Base-by-base conservation (phyloP, 1,284 basidiomycete species). In the Cystobasidium sp. region DNA sequence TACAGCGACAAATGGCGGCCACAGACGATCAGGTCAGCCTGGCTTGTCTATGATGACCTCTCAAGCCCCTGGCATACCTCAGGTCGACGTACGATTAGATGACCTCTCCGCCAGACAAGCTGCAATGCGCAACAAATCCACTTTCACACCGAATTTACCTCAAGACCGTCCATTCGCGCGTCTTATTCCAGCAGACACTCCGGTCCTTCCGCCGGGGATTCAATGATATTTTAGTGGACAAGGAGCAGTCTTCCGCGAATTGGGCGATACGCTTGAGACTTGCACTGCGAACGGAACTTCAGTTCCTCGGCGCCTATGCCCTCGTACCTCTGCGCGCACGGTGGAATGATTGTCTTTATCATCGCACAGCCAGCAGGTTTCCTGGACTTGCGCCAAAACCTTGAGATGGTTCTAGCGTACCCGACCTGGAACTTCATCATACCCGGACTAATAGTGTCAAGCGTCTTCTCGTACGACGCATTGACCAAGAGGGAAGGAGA, bases 201-300 rank as follows among this genome's bases (percentile, higher is more conserved):
- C 55, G 4, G 10, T 10, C 39, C 47, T 67, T 51, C 65, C 65
- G 10, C 39, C 47, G 3, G 47, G 47, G 47, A 1, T 67, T 67
- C 31, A 49, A 67, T 12, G 37, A 49, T 5, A 49, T 67, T 49
- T 47, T 67, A 16, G 43, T 49, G 20, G 65, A 67, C 47, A 53
- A 67, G 31, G 24, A n/a, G 20, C 47, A 53, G 8, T 20, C 46
- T 18, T 49, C n/a, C 18, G 20, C n/a, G 18, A 12, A 67, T 20
- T 1, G 65, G 31, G 65, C 65, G 20, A 6, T 8, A 10, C 46
- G 65, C 3, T 49, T 67, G 9, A 49, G 37, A 4, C 4, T 6
- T 8, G 24, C 53, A 12, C 49, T 67, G 16, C 47, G 16, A 37
- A n/a, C 10, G n/a, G 65, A 67, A 52, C 14, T 67, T 8, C 46